phyloP scores from a whole-genome alignment of 2,329 filamentous ascomycete species.

The Colletotrichum endophyticum region DNA sequence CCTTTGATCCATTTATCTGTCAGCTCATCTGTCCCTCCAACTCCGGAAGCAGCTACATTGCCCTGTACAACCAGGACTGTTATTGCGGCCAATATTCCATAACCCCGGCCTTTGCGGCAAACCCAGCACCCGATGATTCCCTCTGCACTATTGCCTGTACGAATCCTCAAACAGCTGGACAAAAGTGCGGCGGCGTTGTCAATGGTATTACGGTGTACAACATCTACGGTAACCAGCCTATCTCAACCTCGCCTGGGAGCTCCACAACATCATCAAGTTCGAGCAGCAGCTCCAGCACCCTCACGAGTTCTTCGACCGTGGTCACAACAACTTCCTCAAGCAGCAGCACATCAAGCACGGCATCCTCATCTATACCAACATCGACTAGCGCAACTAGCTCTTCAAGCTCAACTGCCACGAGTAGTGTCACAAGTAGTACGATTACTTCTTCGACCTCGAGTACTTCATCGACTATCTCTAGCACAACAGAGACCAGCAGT shows the following conservation, averaged over 20 bases:
- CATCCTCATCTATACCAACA: neutral
- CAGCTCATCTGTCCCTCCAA: fast-evolving
- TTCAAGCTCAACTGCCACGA: neutral
- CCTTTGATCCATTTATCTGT: fast-evolving
- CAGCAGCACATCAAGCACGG: neutral
- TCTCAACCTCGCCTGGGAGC: neutral
- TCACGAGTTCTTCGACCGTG: neutral
- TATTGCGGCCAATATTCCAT: neutral
- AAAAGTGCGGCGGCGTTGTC: neutral
- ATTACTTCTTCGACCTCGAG: neutral
- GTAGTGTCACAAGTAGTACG: neutral
- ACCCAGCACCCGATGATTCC: neutral
- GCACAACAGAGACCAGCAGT: neutral
- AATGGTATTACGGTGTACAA: neutral
- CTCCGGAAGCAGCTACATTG: neutral
- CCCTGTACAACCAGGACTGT: neutral
- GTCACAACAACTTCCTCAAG: neutral
- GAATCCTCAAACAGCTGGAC: neutral
- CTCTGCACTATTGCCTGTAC: neutral
- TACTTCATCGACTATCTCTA: neutral
- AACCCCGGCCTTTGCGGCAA: neutral
- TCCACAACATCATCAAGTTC: neutral
- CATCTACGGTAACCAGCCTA: neutral
- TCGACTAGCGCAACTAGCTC: neutral
- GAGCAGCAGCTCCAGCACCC: neutral